Evolutionary conservation across 1,284 basidiomycete species (phyloP), one percentile per base, ranked within the genome.

Genomic region (Takashimella tepidaria): DNA sequence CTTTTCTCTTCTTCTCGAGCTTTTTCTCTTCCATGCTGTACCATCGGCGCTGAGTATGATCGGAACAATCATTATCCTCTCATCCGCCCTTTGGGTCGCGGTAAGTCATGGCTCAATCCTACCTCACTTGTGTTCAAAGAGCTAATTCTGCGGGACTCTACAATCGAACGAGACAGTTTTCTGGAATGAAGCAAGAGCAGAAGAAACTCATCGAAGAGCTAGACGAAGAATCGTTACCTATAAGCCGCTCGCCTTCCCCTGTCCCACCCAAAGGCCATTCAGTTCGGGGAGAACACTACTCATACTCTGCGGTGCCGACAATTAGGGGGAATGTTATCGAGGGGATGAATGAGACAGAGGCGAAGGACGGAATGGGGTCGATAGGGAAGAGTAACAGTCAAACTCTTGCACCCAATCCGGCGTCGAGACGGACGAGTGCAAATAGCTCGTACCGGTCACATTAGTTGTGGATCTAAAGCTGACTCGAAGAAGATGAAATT

Each of bases 1-100:
- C 55, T 75, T 72, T 49, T 63, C 73, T 0, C 62, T 73, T 19
- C 53, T 72, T n/a, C 59, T 77, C 45, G 75, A 77, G 48, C 61
- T 72, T 2, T 10, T 74, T 37, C 46, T 73, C n/a, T 74, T 76
- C 57, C 61, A 68, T 31, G 68, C 62, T 12, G 58, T 69, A 20
- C 71, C 69, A 1, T 64, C 70, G 1, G 66, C 73, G 51, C 56
- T 73, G 24, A 68, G 66, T 13, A 51, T 74, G 13, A 21, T 73
- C 24, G 75, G 75, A 1, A 74, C 67, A 2, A 41, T 55, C 13
- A 67, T 77, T 55, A 76, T 76, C 50, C 58, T 76, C 37, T 47
- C 55, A 3, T 65, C 70, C 0, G 74, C 75, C 1, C 54, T 64
- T 12, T 76, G 70, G 69, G 70, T 75, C 13, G 73, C 75, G 3